Evolutionary conservation across 768 basidiomycete genomes (phyloP), one percentile per base, ranked within the genome.

Genomic region (Amanita molliuscula): DNA sequence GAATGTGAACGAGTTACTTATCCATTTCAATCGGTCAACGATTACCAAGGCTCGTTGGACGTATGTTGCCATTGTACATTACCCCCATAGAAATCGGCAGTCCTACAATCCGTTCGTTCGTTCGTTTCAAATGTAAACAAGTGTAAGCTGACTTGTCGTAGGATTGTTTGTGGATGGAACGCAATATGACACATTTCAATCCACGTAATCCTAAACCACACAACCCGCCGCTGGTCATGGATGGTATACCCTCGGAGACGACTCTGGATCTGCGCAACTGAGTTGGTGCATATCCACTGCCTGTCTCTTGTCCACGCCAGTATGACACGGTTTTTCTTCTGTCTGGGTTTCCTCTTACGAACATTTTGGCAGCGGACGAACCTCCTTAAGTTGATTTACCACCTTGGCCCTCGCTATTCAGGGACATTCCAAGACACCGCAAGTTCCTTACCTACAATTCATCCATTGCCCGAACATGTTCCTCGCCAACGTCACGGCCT

Each of bases 401-500:
- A 89, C 56, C 77, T 93, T 9, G 85, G 88, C 3, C 89, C 89
- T 7, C 77, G 82, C 38, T 92, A 92, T 53, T 70, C 71, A 1
- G 82, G 79, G 18, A 81, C 79, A 38, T 88, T 90, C 62, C 88
- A 89, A 60, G 84, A 88, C 43, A 73, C 72, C 7, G 61, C 55
- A 81, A 77, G 40, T 90, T 90, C 61, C 67, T 92, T 42, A 93
- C 89, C 0, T 93, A 92, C 61, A 85, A 89, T 55, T 85, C 86
- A 0, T 79, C 84, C 4, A 88, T 90, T 0, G 88, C 88, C 0
- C 71, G 47, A 90, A 87, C 59, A 87, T 92, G 72, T 80, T 81
- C 55, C 66, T 93, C 15, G 70, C 73, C 28, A 74, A 68, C 31
- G 59, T 73, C 37, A 65, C 70, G 10, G 58, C 72, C n/a, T 26